These are phyloP conservation scores for Cryoendolithus antarcticus DNA, from an alignment of 2,329 filamentous ascomycete genomes.

Conservation along the genomic window DNA sequence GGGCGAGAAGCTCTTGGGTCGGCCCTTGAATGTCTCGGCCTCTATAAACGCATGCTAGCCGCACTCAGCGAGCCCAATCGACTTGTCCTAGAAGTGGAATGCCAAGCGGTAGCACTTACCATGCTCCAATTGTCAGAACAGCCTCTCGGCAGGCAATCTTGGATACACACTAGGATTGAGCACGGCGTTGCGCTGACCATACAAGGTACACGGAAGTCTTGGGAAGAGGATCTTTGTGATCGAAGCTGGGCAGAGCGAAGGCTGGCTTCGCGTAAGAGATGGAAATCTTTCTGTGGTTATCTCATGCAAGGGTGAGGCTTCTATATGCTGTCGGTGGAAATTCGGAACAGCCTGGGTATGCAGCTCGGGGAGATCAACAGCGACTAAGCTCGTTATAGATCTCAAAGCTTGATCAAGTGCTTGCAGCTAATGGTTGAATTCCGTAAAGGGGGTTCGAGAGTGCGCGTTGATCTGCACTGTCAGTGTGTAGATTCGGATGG, in stretches of 20 bases:
- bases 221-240: slow-evolving; percentile 7
- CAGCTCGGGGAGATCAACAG: too few relatives aligned
- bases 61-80: slow-evolving; percentile 10
- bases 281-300: too few relatives aligned
- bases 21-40: slow-evolving; percentile 11
- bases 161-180: slow-evolving; percentile 16
- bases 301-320: too few relatives aligned
- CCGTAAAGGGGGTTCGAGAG: too few relatives aligned
- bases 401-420: too few relatives aligned
- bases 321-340: too few relatives aligned
- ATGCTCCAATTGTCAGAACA: slow-evolving; percentile 19
- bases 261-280: too few relatives aligned
- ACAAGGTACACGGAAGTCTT: slow-evolving; percentile 9
- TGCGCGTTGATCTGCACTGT: too few relatives aligned
- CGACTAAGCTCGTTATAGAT: too few relatives aligned
- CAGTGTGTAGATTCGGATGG: too few relatives aligned
- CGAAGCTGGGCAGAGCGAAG: slow-evolving; percentile 1
- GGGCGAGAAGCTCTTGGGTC: slow-evolving; percentile 12
- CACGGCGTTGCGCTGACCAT: slow-evolving; percentile 12
- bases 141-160: slow-evolving; percentile 13
- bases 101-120: slow-evolving; percentile 16
- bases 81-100: slow-evolving; percentile 16
- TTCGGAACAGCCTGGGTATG: too few relatives aligned
- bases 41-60: slow-evolving; percentile 12
- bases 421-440: too few relatives aligned